Conservation (phyloP, 202 grass and related monocot species). For the Carex arenaria region DNA sequence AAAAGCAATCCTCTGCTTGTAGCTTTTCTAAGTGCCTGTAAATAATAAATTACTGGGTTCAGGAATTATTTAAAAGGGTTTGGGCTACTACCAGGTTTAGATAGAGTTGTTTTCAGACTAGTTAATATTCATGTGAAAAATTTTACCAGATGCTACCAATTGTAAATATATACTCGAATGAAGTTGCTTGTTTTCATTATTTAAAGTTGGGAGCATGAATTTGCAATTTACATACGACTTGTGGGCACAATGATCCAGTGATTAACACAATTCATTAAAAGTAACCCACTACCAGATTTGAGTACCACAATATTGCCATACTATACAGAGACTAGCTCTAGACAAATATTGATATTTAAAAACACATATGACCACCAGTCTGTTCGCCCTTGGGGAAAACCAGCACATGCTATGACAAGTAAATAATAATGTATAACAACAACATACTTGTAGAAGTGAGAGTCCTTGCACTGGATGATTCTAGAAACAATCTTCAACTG, state of each 20-base stretch:
- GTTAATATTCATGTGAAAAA: not conserved
- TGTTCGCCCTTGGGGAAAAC: not conserved
- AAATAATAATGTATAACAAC: slow-evolving; percentile 49
- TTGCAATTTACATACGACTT: not conserved
- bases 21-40: slow-evolving; percentile 78
- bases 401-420: not conserved
- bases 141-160: not conserved
- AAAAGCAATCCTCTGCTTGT: slow-evolving; percentile 96
- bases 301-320: not conserved
- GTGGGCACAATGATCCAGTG: not conserved
- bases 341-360: not conserved
- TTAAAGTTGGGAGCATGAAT: not conserved
- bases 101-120: not conserved
- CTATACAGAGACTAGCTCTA: not conserved
- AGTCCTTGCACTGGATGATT: slow-evolving; percentile 97
- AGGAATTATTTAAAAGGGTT: not conserved
- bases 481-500: slow-evolving; percentile 90
- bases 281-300: not conserved
- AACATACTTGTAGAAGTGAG: slow-evolving; percentile 72
- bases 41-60: not conserved
- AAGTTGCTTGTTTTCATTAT: not conserved
- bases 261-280: not conserved
- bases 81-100: not conserved
- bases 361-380: not conserved
- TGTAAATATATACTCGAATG: not conserved